Evolutionary conservation across 495 filamentous ascomycete genomes (phyloP), one percentile per base, ranked within the genome.

Genomic region (Rusavskia elegans): DNA sequence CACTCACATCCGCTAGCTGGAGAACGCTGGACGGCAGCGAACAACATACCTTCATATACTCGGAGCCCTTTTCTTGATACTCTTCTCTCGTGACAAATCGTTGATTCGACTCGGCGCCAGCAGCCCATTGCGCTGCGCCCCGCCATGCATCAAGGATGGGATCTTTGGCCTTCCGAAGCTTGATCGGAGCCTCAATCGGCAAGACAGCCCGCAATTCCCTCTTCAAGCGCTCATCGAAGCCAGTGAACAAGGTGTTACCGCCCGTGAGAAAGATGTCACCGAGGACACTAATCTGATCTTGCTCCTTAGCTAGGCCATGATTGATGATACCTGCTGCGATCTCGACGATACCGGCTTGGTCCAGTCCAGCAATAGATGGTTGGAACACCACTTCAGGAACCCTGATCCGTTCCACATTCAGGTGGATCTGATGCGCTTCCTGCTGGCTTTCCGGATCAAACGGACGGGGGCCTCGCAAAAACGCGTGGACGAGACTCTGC

Each of bases 381-480:
- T 95, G 87, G 69, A 96, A 97, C 13, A 95, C 77, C 14, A 98
- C 83, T 68, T 98, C 92, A 3, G 92, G 93, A 1, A 95, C 89
- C 23, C 92, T 84, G 63, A 98, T 95, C 29, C 93, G 80, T 70
- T 98, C 92, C 42, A 98, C 85, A 62, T 98, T 98, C 38, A 98
- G 76, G 64, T 98, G 92, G 36, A 98, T 65, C 64, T 96, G 89
- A 60, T 95, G 78, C 8, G 75, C 79, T 66, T 97, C 85, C 7
- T 79, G 78, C 55, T 89, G 84, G 50, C 79, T 83, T 49, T 87
- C 80, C 0, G 80, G 71, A 60, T 97, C 85, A 54, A 86, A 95
- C 3, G 89, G 83, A 63, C 88, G 79, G 0, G 89, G 85, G 0
- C 92, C 93, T 21, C 85, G 82, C 29, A 85, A 64, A 68, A 97